Percentiles rank a stretch among this genome's conserved stretches.
Evolutionary conservation across 257 asterid genomes (phyloP).

Genomic region (Nicotiana obtusifolia): DNA sequence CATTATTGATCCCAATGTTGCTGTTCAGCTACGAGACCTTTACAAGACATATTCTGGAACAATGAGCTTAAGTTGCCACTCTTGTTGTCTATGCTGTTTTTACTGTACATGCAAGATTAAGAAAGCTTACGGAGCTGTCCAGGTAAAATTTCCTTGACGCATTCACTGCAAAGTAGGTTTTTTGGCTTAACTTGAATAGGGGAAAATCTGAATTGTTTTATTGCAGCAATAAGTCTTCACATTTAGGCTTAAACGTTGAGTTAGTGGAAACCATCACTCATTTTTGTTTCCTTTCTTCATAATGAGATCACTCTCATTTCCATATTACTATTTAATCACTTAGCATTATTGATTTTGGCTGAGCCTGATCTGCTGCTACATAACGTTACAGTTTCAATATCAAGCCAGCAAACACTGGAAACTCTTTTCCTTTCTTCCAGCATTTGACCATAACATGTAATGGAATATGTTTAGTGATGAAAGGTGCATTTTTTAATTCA

Average conservation of each 20-base stretch:
- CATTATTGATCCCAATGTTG: constrained; percentile 22
- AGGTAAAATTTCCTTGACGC: constrained; percentile 11
- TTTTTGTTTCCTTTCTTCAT: not conserved
- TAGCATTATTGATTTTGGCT: not conserved
- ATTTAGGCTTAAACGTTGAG: not conserved
- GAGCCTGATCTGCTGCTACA: not conserved
- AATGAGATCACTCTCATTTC: not conserved
- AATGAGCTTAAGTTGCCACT: constrained; percentile 8
- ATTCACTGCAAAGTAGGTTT: not conserved
- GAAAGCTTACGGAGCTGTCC: constrained; percentile 28
- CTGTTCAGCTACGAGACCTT: constrained; percentile 33
- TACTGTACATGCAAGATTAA: constrained; percentile 20
- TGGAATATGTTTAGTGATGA: not conserved
- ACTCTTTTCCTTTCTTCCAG: not conserved
- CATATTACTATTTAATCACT: not conserved
- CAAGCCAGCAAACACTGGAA: not conserved
- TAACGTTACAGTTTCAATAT: not conserved
- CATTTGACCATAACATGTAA: no score
- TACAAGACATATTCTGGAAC: constrained; percentile 22
- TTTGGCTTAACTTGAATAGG: not conserved
- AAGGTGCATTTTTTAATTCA: not conserved
- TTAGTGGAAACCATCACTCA: not conserved
- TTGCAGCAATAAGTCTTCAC: not conserved
- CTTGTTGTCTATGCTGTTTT: constrained; percentile 21
- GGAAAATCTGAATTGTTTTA: not conserved